Base-by-base conservation (phyloP, 129 eudicot species). In the Flaveria sonorensis region DNA sequence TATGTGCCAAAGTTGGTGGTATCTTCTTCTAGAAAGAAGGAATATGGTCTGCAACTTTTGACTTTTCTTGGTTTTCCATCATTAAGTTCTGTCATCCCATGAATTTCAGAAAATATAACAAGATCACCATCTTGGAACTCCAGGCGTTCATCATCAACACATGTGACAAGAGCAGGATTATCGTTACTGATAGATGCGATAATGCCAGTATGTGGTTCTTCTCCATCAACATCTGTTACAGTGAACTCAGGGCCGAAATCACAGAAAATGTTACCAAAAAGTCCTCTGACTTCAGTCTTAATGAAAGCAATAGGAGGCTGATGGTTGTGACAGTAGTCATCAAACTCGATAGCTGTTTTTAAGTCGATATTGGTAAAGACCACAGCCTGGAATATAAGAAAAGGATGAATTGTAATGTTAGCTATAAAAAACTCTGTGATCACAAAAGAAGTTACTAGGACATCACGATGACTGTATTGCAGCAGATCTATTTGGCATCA, bases 231-330 rank as follows among this genome's bases (percentile, higher is more conserved):
- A 83, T 93, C 98, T 68, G 79, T 7, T 26, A 93, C 97, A 4
- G 89, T 90, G 63, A 93, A 93, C 85, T 87, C 84, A 2, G 97
- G 96, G 21, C 98, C 98, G 62, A 93, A 93, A 85, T 93, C 98
- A 56, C 96, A 90, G 68, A 93, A 93, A 21, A 84, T 83, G 77
- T 82, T 88, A 43, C 98, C 98, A 72, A 93, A 93, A 68, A 93
- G 92, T 24, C 97, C 97, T 79, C 96, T 82, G 32, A 92, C 96
- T 81, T 92, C 97, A 65, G 92, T 79, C 88, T 87, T 89, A 47
- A 92, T 82, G 61, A 92, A 92, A 21, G 97, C 86, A 62, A 92
- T 92, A 9, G 96, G 89, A 61, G 97, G 96, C 67, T 89, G 92
- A 81, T 92, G 97, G 53, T 70, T 86, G 75, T 85, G 98, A 23